Evolutionary conservation across 108 stramenopile genomes (phyloP), one percentile per base, ranked within the genome.

Genomic region (Mediolabrus comicus): DNA sequence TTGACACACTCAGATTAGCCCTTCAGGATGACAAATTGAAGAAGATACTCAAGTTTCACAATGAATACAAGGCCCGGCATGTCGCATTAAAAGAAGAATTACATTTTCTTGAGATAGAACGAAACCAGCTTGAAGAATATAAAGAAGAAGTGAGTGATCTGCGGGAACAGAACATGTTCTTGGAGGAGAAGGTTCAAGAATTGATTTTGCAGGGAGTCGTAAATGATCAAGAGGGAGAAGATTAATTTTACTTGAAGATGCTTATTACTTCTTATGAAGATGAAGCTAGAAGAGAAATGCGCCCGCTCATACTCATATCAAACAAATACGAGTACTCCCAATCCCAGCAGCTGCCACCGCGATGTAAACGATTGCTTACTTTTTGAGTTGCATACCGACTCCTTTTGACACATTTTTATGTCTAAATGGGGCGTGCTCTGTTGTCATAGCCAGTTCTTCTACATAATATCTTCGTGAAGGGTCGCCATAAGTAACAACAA

Each of bases 361-460:
- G 39, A 41, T 11, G 14, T 11, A 11, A 41, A 41, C 39, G 39
- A 11, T 12, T 12, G 24, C 29, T 30, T 36, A 27, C 10, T 27
- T 46, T 17, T 95, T 92, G 36, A 59, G 59, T 66, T 92, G 90
- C 19, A 59, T 41, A 16, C 90, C 94, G 19, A 89, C 86, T 36
- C 71, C 78, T 59, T 59, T 57, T 0, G 67, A 64, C 16, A 65
- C 22, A 52, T 82, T 80, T 69, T 82, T 89, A 58, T 95, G 91
- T 9, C 90, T 83, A 66, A 95, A 95, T 8, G 94, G 94, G 16
- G 94, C 94, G 75, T 95, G 94, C 65, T 92, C 94, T 8, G 91
- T 88, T 10, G 88, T 81, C 17, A 95, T 77, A 9, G 91, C 91
- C 56, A 95, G 65, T 74, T 95, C 94, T 28, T 95, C 72, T 0